These are phyloP conservation scores for Amphichorda felina DNA, from an alignment of 2,329 filamentous ascomycete species.

Conservation along the genomic window DNA sequence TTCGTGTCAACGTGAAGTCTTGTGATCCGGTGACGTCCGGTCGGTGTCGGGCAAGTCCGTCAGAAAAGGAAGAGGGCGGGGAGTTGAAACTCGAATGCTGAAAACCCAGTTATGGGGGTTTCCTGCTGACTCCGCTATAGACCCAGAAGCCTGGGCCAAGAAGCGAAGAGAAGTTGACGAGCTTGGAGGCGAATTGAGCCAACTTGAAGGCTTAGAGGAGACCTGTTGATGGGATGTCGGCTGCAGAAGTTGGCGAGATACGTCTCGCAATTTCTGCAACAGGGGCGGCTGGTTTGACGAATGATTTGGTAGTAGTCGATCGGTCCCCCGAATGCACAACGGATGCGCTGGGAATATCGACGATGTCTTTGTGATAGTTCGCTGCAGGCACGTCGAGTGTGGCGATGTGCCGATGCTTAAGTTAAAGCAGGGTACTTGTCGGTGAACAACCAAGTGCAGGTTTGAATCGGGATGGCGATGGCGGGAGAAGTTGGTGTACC, in stretches of 20 bases:
- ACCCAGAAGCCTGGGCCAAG: conserved; percentile 88
- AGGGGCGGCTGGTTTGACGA: no score
- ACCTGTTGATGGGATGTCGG: conserved; percentile 3
- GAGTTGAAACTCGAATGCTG: conserved; percentile 5
- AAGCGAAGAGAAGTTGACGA: conserved; percentile 71
- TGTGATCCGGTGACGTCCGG: conserved; percentile 4
- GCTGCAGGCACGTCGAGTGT: no score
- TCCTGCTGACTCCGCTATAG: conserved; percentile 92
- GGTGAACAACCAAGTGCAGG: no score
- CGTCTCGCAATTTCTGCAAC: not conserved
- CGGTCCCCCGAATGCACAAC: no score
- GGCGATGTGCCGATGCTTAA: no score
- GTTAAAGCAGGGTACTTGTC: no score
- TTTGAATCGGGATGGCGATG: no score
- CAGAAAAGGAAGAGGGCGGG: not conserved
- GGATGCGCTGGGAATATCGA: no score
- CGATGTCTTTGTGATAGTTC: no score
- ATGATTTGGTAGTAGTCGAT: no score
- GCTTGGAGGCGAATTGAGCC: conserved; percentile 68
- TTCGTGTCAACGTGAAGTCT: conserved; percentile 6
- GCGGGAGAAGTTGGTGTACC: no score
- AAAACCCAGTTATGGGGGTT: conserved; percentile 75
- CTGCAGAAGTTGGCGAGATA: not conserved
- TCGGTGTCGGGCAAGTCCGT: conserved; percentile 9
- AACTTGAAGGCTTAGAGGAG: conserved; percentile 67